Evolutionary conservation across 83 land plant genomes (phyloP), one percentile per base, ranked within the genome.

Genomic region (Larix sibirica): DNA sequence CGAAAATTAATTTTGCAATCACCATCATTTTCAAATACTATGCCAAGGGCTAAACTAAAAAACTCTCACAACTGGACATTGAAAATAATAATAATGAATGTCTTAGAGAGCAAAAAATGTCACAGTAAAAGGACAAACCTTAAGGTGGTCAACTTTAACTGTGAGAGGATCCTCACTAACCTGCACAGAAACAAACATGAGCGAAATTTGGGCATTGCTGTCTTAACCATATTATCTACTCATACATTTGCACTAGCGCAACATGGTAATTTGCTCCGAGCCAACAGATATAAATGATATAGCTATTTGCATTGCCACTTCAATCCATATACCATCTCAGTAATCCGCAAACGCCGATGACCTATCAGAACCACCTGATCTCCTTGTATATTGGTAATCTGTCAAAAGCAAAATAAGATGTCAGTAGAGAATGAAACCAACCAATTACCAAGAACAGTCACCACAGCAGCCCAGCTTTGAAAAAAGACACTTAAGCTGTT

Each of bases 101-200:
- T 50, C 56, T 50, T 50, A 50, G 56, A 50, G 12, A 50, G 56
- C 13, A 50, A 10, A 12, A 50, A 50, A 50, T 50, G 56, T 42
- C 28, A 73, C 3, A n/a, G 58, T 12, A 79, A 65, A 68, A 7
- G 31, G 36, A 42, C 92, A 79, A 83, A 83, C 98, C 99, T 94
- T 96, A 44, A 96, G 83, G 85, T 96, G 99, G 81, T 96, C 99
- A 73, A 96, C 98, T 83, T 90, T 90, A 13, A 96, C 99, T 6
- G 93, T 90, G 16, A 96, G 88, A 17, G 98, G 99, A 80, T 93
- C 96, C 77, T 92, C 96, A 3, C 88, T 86, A 80, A 88, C 95
- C 98, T 96, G 90, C 76, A 80, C 20, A 38, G 24, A 28, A 62
- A 21, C 21, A 86, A 40, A 36, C 63, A 38, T 18, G 31, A 50